Evolutionary conservation across 2,329 filamentous ascomycete species (phyloP), one percentile per base, ranked within the genome.

Genomic region (Venturiaceae sp.): DNA sequence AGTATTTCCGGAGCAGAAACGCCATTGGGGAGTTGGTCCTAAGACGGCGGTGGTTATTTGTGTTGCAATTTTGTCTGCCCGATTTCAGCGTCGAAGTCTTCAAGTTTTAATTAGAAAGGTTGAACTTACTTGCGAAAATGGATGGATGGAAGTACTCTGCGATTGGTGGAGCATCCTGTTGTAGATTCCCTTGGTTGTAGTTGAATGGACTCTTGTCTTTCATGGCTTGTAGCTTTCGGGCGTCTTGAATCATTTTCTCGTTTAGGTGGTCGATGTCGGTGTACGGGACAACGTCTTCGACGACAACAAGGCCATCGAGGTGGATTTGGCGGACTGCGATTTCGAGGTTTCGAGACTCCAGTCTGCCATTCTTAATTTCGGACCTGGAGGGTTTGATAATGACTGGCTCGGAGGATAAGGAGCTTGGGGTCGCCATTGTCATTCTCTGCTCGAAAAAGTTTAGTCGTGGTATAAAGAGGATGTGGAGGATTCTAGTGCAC

Each of bases 181-280:
- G 82, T 34, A 84, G 72, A 62, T 84, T 86, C 1, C 80, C 81
- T 53, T 76, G 76, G 64, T 85, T 84, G 65, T 85, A 85, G 63
- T 85, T 85, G 72, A 79, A 86, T 0, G 80, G 81, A 0, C 78
- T 76, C n/a, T n/a, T n/a, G 21, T 83, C 75, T 1, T 81, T 80
- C 33, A 73, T 70, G 0, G 70, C 72, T 59, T 80, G 79, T 2
- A 86, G 71, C 3, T 67, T 64, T 2, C 72, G 72, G 1, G 83
- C 82, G 65, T 86, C 83, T 50, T 79, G 36, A 1, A 81, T 74
- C 83, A 86, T 86, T 62, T 79, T 81, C 50, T 63, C 61, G 64
- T 86, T 85, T 37, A 86, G 69, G 6, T 65, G 64, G 63, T 85
- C 80, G 3, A 86, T 68, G n/a, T 77, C 66, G 0, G 71, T 65